Evolutionary conservation across 768 basidiomycete species (phyloP).

Genomic region (Agaricus blazei): DNA sequence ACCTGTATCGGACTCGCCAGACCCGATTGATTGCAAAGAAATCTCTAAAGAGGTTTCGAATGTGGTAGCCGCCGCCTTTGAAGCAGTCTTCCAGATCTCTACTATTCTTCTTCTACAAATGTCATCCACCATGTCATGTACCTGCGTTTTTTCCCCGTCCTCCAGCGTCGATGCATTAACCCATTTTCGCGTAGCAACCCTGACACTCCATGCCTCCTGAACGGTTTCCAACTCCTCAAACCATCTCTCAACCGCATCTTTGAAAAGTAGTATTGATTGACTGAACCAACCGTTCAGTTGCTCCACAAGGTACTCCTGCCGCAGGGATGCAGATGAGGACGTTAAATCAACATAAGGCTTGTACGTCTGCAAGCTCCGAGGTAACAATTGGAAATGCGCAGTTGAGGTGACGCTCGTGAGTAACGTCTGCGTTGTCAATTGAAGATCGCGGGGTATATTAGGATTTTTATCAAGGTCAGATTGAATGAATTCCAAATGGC

Average conservation of each 20-base stretch:
- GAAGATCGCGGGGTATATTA: constrained; percentile 44
- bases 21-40: constrained; percentile 24
- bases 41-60: constrained; percentile 41
- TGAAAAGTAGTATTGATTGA: constrained; percentile 42
- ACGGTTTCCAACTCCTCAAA: constrained; percentile 53
- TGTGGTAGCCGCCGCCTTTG: constrained; percentile 37
- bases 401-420: constrained; percentile 76
- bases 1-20: background rate
- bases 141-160: constrained; percentile 36
- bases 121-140: constrained; percentile 46
- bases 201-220: constrained; percentile 69
- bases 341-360: constrained; percentile 79
- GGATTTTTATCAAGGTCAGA: constrained; percentile 28
- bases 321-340: constrained; percentile 49
- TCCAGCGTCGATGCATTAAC: constrained; percentile 40
- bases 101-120: constrained; percentile 49
- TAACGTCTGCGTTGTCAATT: constrained; percentile 62
- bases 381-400: constrained; percentile 75
- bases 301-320: constrained; percentile 35
- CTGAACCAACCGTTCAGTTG: constrained; percentile 63
- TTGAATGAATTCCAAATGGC: constrained; percentile 60
- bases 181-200: constrained; percentile 46
- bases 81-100: constrained; percentile 51
- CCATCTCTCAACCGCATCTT: constrained; percentile 47
- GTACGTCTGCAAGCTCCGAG: constrained; percentile 65